Evolutionary conservation across 768 basidiomycete species (phyloP).

Genomic region (Pulveroboletus sp.): DNA sequence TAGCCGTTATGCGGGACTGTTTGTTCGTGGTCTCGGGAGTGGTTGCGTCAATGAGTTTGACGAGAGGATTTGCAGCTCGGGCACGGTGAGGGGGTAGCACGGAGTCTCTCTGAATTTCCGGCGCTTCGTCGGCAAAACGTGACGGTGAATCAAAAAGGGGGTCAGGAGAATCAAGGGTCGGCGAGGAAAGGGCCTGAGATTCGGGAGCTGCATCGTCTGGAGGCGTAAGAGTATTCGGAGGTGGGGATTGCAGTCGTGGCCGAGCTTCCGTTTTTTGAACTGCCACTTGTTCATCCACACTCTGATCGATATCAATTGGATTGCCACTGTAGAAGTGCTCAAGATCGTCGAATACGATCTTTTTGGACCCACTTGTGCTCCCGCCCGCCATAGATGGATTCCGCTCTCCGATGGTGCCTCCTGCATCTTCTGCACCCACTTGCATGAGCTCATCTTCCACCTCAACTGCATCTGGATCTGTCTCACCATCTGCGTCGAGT

Average conservation of each 20-base stretch:
- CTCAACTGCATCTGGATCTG: conserved; percentile 35
- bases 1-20: conserved; percentile 44
- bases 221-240: neutral
- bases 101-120: conserved; percentile 4
- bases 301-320: conserved; percentile 31
- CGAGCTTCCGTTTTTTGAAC: conserved; percentile 1
- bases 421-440: conserved; percentile 18
- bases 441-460: conserved; percentile 33
- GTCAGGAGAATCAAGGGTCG: conserved; percentile 12
- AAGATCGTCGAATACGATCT: conserved; percentile 26
- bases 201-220: neutral
- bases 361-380: conserved; percentile 1
- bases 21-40: conserved; percentile 18
- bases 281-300: conserved; percentile 11
- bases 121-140: conserved; percentile 1
- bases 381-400: neutral
- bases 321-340: conserved; percentile 27
- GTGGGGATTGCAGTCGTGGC: neutral
- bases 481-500: conserved; percentile 30
- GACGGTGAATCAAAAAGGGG: conserved; percentile 30
- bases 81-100: conserved; percentile 38
- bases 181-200: conserved; percentile 8
- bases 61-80: conserved; percentile 48
- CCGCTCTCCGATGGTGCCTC: conserved; percentile 7
- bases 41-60: conserved; percentile 46